phyloP scores from a whole-genome alignment of 2,329 filamentous ascomycete species.

The Talaromyces rugulosus region DNA sequence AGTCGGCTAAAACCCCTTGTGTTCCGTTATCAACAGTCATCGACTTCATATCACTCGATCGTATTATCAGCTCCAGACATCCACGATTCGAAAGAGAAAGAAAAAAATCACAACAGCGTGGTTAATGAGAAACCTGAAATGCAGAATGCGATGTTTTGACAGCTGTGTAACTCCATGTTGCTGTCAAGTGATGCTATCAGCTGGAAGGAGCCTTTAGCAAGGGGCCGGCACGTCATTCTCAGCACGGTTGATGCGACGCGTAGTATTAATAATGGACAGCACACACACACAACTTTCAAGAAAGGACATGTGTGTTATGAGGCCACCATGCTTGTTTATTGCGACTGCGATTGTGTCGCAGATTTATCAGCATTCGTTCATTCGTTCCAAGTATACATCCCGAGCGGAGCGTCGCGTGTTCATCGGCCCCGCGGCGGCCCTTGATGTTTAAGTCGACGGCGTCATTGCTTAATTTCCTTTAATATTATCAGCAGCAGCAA shows the following conservation, averaged over 20 bases:
- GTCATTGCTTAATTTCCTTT: not conserved
- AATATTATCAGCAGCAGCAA: not conserved
- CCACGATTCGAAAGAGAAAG: not conserved
- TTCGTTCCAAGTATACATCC: not conserved
- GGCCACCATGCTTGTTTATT: not conserved
- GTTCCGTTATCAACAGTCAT: not conserved
- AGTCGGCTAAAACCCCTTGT: not conserved
- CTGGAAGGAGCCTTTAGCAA: not conserved
- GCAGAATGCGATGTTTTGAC: not conserved
- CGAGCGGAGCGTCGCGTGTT: not conserved
- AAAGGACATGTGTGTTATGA: not conserved
- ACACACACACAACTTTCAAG: not conserved
- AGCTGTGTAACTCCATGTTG: not conserved
- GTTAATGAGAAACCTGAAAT: not conserved
- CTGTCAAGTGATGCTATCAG: constrained; percentile 1
- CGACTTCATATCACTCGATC: not conserved
- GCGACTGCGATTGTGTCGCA: not conserved
- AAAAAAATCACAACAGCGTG: not conserved
- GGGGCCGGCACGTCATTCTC: constrained; percentile 10
- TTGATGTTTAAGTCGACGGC: not conserved
- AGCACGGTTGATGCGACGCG: constrained; percentile 9
- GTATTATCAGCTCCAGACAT: not conserved
- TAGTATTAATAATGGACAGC: not conserved
- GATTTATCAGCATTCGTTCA: not conserved
- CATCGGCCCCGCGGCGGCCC: too few species aligned